phyloP scores from a whole-genome alignment of 352 stramenopile genomes.

The Aphanomyces cochlioides region DNA sequence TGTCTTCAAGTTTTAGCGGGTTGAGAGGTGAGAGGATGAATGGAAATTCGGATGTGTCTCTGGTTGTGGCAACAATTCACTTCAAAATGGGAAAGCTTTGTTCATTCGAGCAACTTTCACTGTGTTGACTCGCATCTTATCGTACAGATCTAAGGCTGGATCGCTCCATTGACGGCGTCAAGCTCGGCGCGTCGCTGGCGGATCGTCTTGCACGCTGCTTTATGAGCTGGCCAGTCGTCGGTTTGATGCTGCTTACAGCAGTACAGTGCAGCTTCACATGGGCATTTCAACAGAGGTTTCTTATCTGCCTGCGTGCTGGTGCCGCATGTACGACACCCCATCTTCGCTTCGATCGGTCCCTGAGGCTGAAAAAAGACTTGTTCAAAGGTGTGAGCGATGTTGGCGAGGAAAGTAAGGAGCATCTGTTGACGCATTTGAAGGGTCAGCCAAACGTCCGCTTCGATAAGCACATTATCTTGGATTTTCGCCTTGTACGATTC shows the following conservation, averaged over 20 bases:
- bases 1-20: no score
- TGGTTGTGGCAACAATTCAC: no score
- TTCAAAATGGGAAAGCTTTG: no score
- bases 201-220: constrained; percentile 68
- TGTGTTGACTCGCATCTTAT: neutral
- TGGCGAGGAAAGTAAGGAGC: constrained; percentile 73
- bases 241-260: constrained; percentile 81
- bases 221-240: constrained; percentile 79
- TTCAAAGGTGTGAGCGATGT: constrained; percentile 80
- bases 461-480: constrained; percentile 65
- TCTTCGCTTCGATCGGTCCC: constrained; percentile 57
- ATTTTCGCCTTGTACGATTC: constrained; percentile 66
- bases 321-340: constrained; percentile 71
- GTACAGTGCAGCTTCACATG: constrained; percentile 75
- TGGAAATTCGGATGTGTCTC: no score
- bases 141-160: neutral
- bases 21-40: no score
- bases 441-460: constrained; percentile 80
- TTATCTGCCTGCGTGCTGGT: constrained; percentile 38
- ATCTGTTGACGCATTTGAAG: constrained; percentile 84
- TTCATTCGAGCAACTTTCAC: no score
- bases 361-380: constrained; percentile 67
- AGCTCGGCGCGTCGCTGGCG: constrained; percentile 40
- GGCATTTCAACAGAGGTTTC: constrained; percentile 54
- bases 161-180: neutral